Evolutionary conservation across 495 filamentous ascomycete species (phyloP), one percentile per base, ranked within the genome.

Genomic region (Penicillium desertorum): DNA sequence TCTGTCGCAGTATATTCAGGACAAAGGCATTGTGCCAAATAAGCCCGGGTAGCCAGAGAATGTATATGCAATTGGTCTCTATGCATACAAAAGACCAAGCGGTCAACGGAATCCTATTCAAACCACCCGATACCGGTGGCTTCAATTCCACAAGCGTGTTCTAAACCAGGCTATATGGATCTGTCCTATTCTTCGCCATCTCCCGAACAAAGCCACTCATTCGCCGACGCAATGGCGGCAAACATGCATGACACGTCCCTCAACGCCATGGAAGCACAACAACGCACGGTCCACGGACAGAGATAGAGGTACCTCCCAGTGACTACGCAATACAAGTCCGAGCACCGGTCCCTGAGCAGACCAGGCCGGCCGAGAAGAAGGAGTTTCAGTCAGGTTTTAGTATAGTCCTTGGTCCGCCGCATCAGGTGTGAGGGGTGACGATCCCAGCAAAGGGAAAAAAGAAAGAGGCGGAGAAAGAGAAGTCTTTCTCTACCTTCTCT

Each of bases 211-310:
- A 45, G 53, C 6, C 3, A 25, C 41, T 14, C 3, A 51, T 23
- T 51, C 34, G 49, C 37, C 37, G 23, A 42, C 17, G 7, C 51
- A 49, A 59, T 65, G 62, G 59, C 59, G 57, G 62, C 45, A 46
- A 53, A 53, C 25, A 65, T 63, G 60, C 65, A 63, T 57, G 49
- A 62, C 63, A 65, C 56, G 58, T 46, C 58, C 60, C 52, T 29
- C 27, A 52, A 32, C 37, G 44, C 51, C 37, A 20, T 37, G 39
- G 27, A 47, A 23, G 51, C 43, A 54, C 30, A 37, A 44, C 39
- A 32, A 32, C 27, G n/a, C 32, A 43, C 27, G 5, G 17, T 42
- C 37, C 23, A 45, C 51, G 36, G 19, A 11, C 10, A 48, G 5
- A 25, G 1, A 45, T 3, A 50, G 25, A 32, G 27, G 37, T 67